phyloP scores from a whole-genome alignment of 78 protist species.

The Dictyostelium purpureum region DNA sequence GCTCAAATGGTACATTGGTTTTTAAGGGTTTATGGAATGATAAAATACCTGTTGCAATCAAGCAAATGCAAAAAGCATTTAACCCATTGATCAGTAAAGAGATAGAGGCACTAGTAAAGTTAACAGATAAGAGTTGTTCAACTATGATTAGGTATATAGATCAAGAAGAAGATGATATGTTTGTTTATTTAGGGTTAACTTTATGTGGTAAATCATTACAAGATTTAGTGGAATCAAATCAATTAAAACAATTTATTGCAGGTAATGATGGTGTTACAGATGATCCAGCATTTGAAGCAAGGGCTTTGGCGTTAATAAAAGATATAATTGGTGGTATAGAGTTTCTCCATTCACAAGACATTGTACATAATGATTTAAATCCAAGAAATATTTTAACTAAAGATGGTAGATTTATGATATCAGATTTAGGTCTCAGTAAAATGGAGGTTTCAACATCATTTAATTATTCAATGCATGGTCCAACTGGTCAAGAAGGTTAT shows the following conservation, averaged over 20 bases:
- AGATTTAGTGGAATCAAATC: constrained; percentile 31
- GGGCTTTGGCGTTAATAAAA: neutral
- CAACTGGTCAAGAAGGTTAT: constrained; percentile 67
- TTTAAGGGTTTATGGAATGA: constrained; percentile 51
- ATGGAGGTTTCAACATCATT: constrained; percentile 39
- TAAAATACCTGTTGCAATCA: constrained; percentile 54
- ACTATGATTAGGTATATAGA: constrained; percentile 62
- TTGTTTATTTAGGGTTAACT: constrained; percentile 57
- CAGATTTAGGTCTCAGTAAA: constrained; percentile 64
- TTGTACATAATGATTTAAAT: constrained; percentile 71
- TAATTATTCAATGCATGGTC: constrained; percentile 39
- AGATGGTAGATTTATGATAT: constrained; percentile 13
- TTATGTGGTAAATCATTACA: constrained; percentile 50
- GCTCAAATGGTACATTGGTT: constrained; percentile 70
- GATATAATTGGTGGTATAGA: constrained; percentile 35
- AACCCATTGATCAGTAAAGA: constrained; percentile 24
- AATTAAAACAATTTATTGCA: neutral
- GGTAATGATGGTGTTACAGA: neutral
- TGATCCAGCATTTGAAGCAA: neutral
- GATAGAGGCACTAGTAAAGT: constrained; percentile 25
- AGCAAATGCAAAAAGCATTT: constrained; percentile 58
- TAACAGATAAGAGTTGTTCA: constrained; percentile 18
- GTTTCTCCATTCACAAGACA: constrained; percentile 28
- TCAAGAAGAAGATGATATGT: constrained; percentile 58
- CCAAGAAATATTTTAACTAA: constrained; percentile 45